Evolutionary conservation across 306 rosid genomes (phyloP).

Genomic region (Citrullus amarus): DNA sequence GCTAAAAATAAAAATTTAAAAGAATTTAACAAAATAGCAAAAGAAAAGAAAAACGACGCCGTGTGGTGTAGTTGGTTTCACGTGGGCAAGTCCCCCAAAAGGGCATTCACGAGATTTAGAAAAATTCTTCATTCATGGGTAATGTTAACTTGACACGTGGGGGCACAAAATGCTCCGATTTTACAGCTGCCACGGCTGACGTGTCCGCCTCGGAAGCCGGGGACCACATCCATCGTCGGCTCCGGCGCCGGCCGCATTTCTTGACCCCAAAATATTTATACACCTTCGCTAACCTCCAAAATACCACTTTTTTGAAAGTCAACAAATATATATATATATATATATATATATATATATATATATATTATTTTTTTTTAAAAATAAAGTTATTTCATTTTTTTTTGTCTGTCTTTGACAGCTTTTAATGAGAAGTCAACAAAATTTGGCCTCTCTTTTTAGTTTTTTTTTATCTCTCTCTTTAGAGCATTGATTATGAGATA

Average conservation of each 20-base stretch:
- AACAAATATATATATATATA: too few relatives aligned
- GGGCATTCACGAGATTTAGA: conserved; percentile 4
- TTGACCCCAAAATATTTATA: neutral
- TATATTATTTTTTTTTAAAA: too few relatives aligned
- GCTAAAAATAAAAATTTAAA: neutral
- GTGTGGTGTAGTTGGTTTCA: neutral
- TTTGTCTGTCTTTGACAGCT: neutral
- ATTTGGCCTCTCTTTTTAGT: neutral
- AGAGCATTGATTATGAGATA: neutral
- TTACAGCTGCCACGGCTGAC: neutral
- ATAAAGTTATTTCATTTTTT: too few relatives aligned
- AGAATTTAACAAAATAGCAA: neutral
- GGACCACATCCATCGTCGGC: neutral
- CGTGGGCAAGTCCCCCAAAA: neutral
- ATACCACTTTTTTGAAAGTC: neutral
- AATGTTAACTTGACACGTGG: neutral
- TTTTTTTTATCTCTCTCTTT: too few relatives aligned
- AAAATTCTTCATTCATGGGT: neutral
- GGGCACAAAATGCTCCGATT: neutral
- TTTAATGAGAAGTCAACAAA: neutral
- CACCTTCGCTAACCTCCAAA: neutral
- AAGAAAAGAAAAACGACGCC: neutral
- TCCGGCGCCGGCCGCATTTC: neutral
- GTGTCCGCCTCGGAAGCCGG: neutral
- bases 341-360: too few relatives aligned